phyloP scores from a whole-genome alignment of 441 rosid species.

The Adansonia grandidieri region DNA sequence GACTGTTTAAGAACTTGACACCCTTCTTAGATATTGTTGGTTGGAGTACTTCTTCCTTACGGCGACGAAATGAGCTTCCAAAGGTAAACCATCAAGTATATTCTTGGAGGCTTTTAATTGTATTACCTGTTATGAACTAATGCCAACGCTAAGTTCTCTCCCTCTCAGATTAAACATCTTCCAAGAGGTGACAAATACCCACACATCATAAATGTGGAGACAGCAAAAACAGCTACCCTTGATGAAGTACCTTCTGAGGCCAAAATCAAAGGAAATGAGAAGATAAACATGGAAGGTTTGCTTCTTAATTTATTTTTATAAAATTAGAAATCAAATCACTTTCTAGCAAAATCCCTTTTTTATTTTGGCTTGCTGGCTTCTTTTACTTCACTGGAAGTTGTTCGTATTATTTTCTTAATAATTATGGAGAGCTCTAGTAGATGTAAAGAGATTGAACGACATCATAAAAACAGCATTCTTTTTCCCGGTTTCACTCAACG shows the following conservation, averaged over 20 bases:
- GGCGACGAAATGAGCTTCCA: slow-evolving; percentile 67
- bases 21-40: slow-evolving; percentile 70
- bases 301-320: slow-evolving; percentile 22
- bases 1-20: slow-evolving; percentile 44
- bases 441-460: background rate
- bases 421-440: background rate
- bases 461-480: background rate
- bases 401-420: background rate
- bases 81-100: slow-evolving; percentile 51
- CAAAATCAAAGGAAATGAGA: slow-evolving; percentile 37
- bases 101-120: slow-evolving; percentile 21
- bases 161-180: slow-evolving; percentile 50
- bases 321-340: background rate
- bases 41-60: slow-evolving; percentile 87
- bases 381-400: background rate
- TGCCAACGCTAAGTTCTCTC: slow-evolving; percentile 17
- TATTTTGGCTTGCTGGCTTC: background rate
- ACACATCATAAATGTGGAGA: slow-evolving; percentile 60
- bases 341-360: background rate
- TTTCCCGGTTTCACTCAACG: background rate
- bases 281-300: slow-evolving; percentile 69
- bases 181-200: slow-evolving; percentile 56
- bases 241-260: slow-evolving; percentile 38
- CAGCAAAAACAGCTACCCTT: slow-evolving; percentile 32
- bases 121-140: slow-evolving; percentile 21